Percentiles rank a stretch among this genome's conserved stretches.
These are phyloP conservation scores for Waltergamsia citrina DNA, from an alignment of 2,329 filamentous ascomycete genomes.

Conservation along the genomic window DNA sequence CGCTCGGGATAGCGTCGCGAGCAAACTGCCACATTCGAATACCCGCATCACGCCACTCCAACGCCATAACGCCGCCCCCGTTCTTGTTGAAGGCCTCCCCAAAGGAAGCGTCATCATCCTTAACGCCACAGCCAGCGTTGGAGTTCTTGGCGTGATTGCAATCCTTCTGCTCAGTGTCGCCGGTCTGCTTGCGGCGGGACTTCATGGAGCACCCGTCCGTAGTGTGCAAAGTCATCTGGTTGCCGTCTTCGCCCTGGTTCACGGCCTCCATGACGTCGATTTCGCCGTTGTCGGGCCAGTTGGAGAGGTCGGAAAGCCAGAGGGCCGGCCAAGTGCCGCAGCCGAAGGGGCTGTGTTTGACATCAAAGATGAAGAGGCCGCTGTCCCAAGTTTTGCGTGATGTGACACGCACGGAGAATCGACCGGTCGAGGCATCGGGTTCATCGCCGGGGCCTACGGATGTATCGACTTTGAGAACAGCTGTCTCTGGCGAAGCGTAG, in stretches of 20 bases:
- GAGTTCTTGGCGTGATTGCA: constrained; percentile 40
- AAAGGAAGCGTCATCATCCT: constrained; percentile 30
- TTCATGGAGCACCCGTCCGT: constrained; percentile 39
- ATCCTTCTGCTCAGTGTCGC: constrained; percentile 26
- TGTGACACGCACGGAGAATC: constrained; percentile 53
- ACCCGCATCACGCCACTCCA: constrained; percentile 51
- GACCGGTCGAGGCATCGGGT: constrained; percentile 46
- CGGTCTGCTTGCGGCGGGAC: constrained; percentile 44
- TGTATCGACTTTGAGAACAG: constrained; percentile 52
- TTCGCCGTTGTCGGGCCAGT: constrained; percentile 57
- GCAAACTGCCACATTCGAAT: constrained; percentile 56
- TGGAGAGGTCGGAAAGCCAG: constrained; percentile 51
- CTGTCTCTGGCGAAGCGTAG: constrained; percentile 41
- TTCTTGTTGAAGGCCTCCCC: constrained; percentile 41
- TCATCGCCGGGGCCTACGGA: constrained; percentile 34
- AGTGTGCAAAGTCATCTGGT: constrained; percentile 52
- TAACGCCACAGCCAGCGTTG: constrained; percentile 51
- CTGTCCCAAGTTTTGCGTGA: constrained; percentile 49
- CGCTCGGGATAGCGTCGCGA: constrained; percentile 34
- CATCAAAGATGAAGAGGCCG: constrained; percentile 61
- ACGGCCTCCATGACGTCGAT: constrained; percentile 54
- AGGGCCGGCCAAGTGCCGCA: constrained; percentile 58
- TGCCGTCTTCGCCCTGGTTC: constrained; percentile 44
- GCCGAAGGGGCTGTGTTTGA: constrained; percentile 53
- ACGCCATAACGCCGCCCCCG: constrained; percentile 49